Base-by-base conservation (phyloP, 179 eudicot genomes). In the Amaranthus tricolor region DNA sequence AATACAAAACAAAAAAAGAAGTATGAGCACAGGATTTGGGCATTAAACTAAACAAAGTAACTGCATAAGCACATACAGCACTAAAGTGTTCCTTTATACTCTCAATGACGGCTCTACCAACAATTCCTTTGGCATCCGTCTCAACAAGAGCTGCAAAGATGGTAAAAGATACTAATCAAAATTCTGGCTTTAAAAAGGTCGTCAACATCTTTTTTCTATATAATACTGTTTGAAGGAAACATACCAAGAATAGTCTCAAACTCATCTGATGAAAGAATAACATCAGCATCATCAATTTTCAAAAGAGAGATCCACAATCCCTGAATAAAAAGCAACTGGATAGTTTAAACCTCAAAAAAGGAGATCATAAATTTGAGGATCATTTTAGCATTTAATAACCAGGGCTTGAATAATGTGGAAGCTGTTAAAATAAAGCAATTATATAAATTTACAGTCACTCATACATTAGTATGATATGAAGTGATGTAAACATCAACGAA, bases 101-200 rank as follows among this genome's bases (percentile, higher is more conserved):
- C 84, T 90, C 97, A 74, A 91, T 90, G 80, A 93, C 91, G 61
- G 96, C 93, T 79, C 96, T 91, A 14, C 96, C 96, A 54, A 94
- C 97, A 77, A 87, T 88, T 68, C 98, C 98, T 81, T 93, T 92
- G 66, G 98, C 93, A 84, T 93, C 98, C 54, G 95, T 88, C 84
- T 91, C 98, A 59, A 93, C 89, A 74, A 93, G 80, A 85, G 97
- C 98, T 93, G 91, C 84, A 80, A 55, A 24, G 15, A 63, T 43
- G 45, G 17, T 19, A 83, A 74, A 70, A 6, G 40, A 62, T 62
- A 24, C 19, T 31, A 43, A 55, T 74, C 47, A 74, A n/a, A n/a
- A 48, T 54, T 47, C 56, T 15, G 50, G 14, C 14, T 10, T 74
- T 40, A 62, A 47, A 45, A 5, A 8, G 5, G 16, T 16, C 9